A percentile compares a stretch with the other conserved stretches of the same genome.
Conservation (phyloP, 2,329 filamentous ascomycete genomes). For the Stagonosporopsis tanaceti region DNA sequence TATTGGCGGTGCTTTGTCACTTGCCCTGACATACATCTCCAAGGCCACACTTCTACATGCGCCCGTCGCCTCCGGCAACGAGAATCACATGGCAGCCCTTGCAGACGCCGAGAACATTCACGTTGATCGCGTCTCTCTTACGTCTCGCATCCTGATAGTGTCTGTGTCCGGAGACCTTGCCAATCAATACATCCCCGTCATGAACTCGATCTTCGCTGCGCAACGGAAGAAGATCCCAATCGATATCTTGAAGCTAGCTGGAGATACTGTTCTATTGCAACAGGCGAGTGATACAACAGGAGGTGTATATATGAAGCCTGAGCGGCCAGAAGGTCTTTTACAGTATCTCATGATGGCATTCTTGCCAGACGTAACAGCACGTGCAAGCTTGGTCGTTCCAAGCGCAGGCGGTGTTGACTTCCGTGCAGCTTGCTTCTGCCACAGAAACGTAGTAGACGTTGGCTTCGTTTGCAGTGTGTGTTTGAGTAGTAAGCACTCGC, state of each 20-base stretch:
- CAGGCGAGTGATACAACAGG: constrained; percentile 82
- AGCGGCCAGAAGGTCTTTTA: constrained; percentile 68
- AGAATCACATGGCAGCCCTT: constrained; percentile 55
- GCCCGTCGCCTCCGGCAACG: constrained; percentile 51
- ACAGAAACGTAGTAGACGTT: constrained; percentile 86
- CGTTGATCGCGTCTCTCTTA: constrained; percentile 61
- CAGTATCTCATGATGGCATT: constrained; percentile 97
- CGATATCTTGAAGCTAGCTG: constrained; percentile 86
- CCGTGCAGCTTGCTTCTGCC: constrained; percentile 97
- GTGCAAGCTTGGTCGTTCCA: constrained; percentile 75
- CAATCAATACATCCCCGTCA: constrained; percentile 93
- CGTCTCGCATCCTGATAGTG: constrained; percentile 85
- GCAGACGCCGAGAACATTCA: constrained; percentile 50
- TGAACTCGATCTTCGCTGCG: constrained; percentile 98
- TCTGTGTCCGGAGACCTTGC: constrained; percentile 89
- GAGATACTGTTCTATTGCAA: constrained; percentile 89
- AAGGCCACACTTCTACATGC: constrained; percentile 69
- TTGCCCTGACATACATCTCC: constrained; percentile 90
- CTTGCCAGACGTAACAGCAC: constrained; percentile 72
- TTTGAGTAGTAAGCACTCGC: constrained; percentile 71
- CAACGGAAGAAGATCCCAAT: constrained; percentile 88
- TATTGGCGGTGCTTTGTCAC: constrained; percentile 87
- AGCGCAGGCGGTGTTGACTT: constrained; percentile 92
- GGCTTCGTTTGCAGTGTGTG: constrained; percentile 98
- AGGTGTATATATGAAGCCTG: constrained; percentile 72